Conservation (phyloP, 2,329 filamentous ascomycete genomes). For the Alternaria conjuncta region DNA sequence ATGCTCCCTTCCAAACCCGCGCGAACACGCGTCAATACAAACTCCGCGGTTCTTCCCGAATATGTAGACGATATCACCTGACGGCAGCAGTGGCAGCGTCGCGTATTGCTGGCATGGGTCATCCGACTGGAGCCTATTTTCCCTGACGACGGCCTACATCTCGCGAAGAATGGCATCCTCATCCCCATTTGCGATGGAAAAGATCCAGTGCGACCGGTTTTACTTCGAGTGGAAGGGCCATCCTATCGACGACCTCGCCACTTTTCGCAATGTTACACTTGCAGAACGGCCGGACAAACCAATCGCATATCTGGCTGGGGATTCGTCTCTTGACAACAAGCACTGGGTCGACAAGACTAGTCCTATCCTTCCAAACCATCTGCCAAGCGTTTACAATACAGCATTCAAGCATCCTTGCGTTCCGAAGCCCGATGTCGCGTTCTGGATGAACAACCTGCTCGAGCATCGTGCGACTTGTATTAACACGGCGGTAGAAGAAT, state of each 20-base stretch:
- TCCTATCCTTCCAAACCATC: conserved; percentile 8
- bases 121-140: background rate
- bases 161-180: background rate
- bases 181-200: background rate
- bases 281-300: conserved; percentile 34
- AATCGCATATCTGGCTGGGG: conserved; percentile 47
- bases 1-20: background rate
- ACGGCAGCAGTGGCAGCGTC: background rate
- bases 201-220: conserved; percentile 36
- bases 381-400: conserved; percentile 39
- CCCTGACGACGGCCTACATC: background rate
- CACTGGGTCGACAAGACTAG: conserved; percentile 37
- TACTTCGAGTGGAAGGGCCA: conserved; percentile 47
- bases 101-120: background rate
- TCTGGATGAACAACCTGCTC: conserved; percentile 46
- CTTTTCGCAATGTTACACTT: conserved; percentile 31
- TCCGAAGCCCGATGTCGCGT: conserved; percentile 45
- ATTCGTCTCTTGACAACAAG: conserved; percentile 51
- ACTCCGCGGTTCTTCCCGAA: background rate
- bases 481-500: conserved; percentile 45
- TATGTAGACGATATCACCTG: background rate
- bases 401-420: conserved; percentile 26
- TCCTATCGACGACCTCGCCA: conserved; percentile 36
- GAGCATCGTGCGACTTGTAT: conserved; percentile 42
- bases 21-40: background rate